Evolutionary conservation across 345 rosid species (phyloP), one percentile per base, ranked within the genome.

Genomic region (Atalantia buxifolia): DNA sequence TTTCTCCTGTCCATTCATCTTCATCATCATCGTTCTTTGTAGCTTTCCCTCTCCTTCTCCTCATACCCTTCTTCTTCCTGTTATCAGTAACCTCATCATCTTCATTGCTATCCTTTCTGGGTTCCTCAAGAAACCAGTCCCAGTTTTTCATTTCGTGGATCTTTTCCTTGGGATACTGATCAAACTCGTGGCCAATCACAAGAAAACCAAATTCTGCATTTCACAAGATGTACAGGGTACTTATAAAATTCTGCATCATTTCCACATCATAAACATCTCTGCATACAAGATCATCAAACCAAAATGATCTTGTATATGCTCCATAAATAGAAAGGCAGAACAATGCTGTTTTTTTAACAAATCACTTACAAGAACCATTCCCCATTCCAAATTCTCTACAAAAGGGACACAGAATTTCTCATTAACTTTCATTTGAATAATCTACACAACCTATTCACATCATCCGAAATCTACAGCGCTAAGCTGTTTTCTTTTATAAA

Each of bases 101-200:
- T 25, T 76, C 91, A n/a, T 86, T 83, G 16, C 80, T 76, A 40
- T 80, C 74, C 45, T 78, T 81, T 21, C 30, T 78, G 16, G 69
- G 61, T 83, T 92, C 97, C 74, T 88, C 90, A 6, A 94, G 74
- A 33, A 92, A 94, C 98, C 97, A 94, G 62, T 92, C 92, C 98
- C 97, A 94, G 40, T 89, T 75, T 80, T 80, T 87, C 5, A 81
- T 24, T 28, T 85, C 77, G 0, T 75, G 45, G 33, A 89, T 82
- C 65, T 82, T 84, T 53, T 83, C 83, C 78, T 88, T 90, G 1
- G 90, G 89, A 48, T 89, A 92, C 50, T 75, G 84, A 80, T 93
- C 93, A 83, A 92, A 93, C 64, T 90, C 97, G 19, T 83, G 90
- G 78, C 95, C 98, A 38, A 89, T 85, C 72, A 89, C 90, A 60